A percentile compares a stretch with the other conserved stretches of the same genome.
Conservation (phyloP, 2,329 filamentous ascomycete species). For the Penicillium capsulatum region DNA sequence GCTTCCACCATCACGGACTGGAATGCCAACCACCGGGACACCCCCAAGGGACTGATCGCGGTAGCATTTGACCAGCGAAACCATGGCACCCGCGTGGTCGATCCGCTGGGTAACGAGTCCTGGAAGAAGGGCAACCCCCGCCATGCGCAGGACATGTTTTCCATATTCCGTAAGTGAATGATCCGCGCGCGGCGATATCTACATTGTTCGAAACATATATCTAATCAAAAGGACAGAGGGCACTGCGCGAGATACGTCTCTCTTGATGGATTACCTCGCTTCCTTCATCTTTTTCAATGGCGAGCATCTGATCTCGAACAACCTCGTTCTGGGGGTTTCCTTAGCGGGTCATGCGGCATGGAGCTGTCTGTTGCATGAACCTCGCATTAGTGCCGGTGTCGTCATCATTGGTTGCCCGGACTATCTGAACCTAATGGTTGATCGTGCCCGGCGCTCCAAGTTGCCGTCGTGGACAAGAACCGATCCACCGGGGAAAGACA, state of each 20-base stretch:
- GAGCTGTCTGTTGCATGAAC: conserved; percentile 75
- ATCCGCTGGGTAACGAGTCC: conserved; percentile 64
- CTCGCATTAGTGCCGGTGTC: conserved; percentile 71
- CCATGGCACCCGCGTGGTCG: conserved; percentile 71
- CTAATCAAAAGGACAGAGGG: conserved; percentile 43
- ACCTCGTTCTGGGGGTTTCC: conserved; percentile 77
- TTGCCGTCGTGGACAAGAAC: conserved; percentile 56
- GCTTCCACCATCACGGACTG: conserved; percentile 64
- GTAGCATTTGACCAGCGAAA: conserved; percentile 90
- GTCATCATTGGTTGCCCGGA: conserved; percentile 87
- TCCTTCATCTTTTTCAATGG: conserved; percentile 63
- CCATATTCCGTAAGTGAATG: conserved; percentile 57
- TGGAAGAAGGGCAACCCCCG: conserved; percentile 75
- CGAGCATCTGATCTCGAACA: conserved; percentile 50
- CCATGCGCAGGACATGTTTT: conserved; percentile 92
- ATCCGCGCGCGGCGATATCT: background rate
- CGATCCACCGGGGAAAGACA: conserved; percentile 55
- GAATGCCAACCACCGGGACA: conserved; percentile 47
- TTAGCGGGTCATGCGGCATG: conserved; percentile 85
- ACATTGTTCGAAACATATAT: too few relatives aligned
- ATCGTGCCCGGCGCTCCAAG: conserved; percentile 70
- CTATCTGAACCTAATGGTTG: conserved; percentile 72
- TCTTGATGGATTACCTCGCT: conserved; percentile 73
- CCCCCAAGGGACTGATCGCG: conserved; percentile 64
- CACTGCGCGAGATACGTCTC: conserved; percentile 69